phyloP scores from a whole-genome alignment of 306 rosid genomes.

The Cicer yamashitae region DNA sequence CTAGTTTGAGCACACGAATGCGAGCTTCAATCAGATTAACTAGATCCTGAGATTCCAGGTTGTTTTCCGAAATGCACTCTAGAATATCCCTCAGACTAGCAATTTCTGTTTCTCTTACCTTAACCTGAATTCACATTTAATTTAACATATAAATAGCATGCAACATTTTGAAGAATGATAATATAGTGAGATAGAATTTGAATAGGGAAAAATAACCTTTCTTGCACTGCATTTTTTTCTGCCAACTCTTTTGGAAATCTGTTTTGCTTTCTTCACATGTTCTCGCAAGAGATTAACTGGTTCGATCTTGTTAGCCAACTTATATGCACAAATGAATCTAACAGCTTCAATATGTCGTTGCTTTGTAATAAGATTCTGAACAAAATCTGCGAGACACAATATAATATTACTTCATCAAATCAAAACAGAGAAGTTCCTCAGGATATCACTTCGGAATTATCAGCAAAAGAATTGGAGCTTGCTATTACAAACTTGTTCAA shows the following conservation, averaged over 20 bases:
- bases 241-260: background rate
- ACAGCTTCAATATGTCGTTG: slow-evolving; percentile 60
- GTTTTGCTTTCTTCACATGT: slow-evolving; percentile 29
- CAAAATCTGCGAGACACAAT: slow-evolving; percentile 46
- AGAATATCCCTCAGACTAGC: slow-evolving; percentile 44
- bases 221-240: slow-evolving; percentile 5
- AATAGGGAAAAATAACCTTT: slow-evolving; percentile 45
- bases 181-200: background rate
- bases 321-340: slow-evolving; percentile 58
- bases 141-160: slow-evolving; percentile 13
- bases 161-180: slow-evolving; percentile 19
- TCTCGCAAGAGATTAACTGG: slow-evolving; percentile 50
- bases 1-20: slow-evolving; percentile 46
- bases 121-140: slow-evolving; percentile 49
- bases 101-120: slow-evolving; percentile 48
- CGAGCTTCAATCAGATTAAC: slow-evolving; percentile 41
- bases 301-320: slow-evolving; percentile 53
- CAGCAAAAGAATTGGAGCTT: background rate
- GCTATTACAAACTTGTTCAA: background rate
- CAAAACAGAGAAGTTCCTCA: background rate
- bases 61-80: slow-evolving; percentile 55
- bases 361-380: slow-evolving; percentile 50
- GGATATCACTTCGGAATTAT: background rate
- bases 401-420: slow-evolving; percentile 31
- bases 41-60: slow-evolving; percentile 47